These are phyloP conservation scores for Plasmodium reichenowi DNA, from an alignment of 169 alveolate species.

Conservation along the genomic window DNA sequence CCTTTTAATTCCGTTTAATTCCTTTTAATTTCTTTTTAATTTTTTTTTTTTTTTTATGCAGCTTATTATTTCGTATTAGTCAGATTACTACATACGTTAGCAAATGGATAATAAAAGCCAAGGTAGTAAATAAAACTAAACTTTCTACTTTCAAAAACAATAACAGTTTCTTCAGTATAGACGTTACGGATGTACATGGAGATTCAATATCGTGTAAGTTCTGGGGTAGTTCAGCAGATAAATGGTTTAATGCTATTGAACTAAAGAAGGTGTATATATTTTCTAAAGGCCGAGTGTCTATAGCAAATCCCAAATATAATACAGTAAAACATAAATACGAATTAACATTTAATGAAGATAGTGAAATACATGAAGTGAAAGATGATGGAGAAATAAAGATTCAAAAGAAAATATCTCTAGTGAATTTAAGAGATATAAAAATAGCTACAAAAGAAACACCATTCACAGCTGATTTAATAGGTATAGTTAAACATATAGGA, in stretches of 20 bases:
- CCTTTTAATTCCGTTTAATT: neutral
- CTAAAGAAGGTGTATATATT: slow-evolving; percentile 83
- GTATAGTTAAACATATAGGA: slow-evolving; percentile 79
- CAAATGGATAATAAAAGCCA: slow-evolving; percentile 85
- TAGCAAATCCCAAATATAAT: slow-evolving; percentile 82
- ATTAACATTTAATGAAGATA: slow-evolving; percentile 79
- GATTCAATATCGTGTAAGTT: slow-evolving; percentile 83
- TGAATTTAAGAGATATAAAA: slow-evolving; percentile 82
- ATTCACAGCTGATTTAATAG: slow-evolving; percentile 81
- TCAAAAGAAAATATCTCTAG: slow-evolving; percentile 77
- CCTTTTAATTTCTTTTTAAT: neutral
- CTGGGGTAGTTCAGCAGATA: slow-evolving; percentile 86
- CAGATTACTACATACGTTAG: slow-evolving; percentile 83
- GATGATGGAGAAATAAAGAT: slow-evolving; percentile 82
- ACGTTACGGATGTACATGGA: slow-evolving; percentile 84
- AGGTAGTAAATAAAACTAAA: slow-evolving; percentile 82
- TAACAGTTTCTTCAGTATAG: slow-evolving; percentile 79
- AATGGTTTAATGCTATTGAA: slow-evolving; percentile 80
- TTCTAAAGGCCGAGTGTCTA: slow-evolving; percentile 81
- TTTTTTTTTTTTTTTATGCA: slow-evolving; percentile 4
- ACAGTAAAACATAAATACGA: slow-evolving; percentile 84
- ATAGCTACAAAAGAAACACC: slow-evolving; percentile 80
- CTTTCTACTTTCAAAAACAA: slow-evolving; percentile 80
- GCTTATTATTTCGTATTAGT: slow-evolving; percentile 79
- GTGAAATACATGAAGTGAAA: slow-evolving; percentile 81